These are phyloP conservation scores for Guadua angustifolia DNA, from an alignment of 176 grass and related monocot genomes.

Conservation along the genomic window DNA sequence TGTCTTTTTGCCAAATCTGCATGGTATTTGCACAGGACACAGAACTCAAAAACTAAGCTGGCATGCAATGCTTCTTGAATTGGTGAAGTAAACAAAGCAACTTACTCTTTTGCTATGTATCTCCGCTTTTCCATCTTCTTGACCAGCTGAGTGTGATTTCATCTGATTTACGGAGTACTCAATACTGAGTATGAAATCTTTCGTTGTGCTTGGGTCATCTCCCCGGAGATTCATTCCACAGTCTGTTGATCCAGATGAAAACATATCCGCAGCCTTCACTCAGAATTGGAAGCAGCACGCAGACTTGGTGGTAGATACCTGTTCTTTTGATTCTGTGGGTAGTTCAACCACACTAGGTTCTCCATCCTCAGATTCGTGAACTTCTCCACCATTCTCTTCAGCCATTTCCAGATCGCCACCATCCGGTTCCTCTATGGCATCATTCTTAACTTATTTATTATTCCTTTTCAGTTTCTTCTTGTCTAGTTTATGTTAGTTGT, in stretches of 20 bases:
- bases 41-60: constrained; percentile 12
- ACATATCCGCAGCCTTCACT: constrained; percentile 15
- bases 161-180: constrained; percentile 70
- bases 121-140: constrained; percentile 58
- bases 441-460: constrained; percentile 53
- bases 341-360: constrained; percentile 39
- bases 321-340: constrained; percentile 38
- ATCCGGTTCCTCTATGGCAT: constrained; percentile 30
- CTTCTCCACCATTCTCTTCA: constrained; percentile 34
- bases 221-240: constrained; percentile 89
- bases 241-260: constrained; percentile 56
- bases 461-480: constrained; percentile 55
- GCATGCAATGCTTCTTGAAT: constrained; percentile 32
- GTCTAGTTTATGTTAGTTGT: constrained; percentile 41
- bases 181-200: constrained; percentile 85
- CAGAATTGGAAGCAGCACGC: constrained; percentile 45
- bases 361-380: constrained; percentile 40
- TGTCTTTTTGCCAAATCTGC: no score
- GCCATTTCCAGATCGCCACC: constrained; percentile 34
- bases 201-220: constrained; percentile 86
- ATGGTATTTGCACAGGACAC: constrained; percentile 45
- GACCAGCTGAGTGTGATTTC: constrained; percentile 52
- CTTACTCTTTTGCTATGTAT: constrained; percentile 78
- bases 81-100: constrained; percentile 36
- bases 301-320: constrained; percentile 79